These are phyloP conservation scores for Tylopilus sp. DNA, from an alignment of 1,284 basidiomycete species.

Conservation along the genomic window DNA sequence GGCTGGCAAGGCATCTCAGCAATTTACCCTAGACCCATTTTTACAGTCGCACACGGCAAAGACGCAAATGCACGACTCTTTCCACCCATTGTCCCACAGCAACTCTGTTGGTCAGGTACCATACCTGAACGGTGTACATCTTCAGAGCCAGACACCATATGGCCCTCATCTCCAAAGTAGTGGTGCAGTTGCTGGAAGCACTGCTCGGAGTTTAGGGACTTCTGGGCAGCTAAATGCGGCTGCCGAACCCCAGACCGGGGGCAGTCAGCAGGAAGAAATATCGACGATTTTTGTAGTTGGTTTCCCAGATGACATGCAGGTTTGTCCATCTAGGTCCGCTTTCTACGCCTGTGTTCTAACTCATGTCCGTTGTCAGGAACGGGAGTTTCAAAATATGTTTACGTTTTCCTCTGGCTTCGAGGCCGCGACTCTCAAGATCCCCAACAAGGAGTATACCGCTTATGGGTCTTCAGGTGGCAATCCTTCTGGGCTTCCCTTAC, in stretches of 20 bases:
- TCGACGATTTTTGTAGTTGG: constrained; percentile 98
- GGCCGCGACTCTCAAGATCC: constrained; percentile 96
- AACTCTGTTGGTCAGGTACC: constrained; percentile 28
- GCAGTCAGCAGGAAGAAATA: constrained; percentile 74
- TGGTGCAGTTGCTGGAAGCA: constrained; percentile 27
- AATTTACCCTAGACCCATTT: constrained; percentile 35
- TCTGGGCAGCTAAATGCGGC: constrained; percentile 23
- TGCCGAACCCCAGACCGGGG: constrained; percentile 23
- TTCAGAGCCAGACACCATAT: constrained; percentile 69
- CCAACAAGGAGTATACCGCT: constrained; percentile 79
- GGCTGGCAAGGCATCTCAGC: constrained; percentile 29
- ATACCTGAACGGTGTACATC: constrained; percentile 43
- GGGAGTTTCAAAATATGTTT: constrained; percentile 99
- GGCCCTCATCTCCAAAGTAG: constrained; percentile 60
- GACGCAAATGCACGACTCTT: constrained; percentile 35
- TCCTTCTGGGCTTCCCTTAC: constrained; percentile 32
- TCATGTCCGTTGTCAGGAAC: constrained; percentile 59
- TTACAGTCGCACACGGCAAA: constrained; percentile 30
- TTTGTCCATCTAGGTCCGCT: constrained; percentile 39
- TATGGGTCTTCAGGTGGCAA: constrained; percentile 50
- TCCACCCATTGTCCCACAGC: constrained; percentile 31
- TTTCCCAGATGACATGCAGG: constrained; percentile 98
- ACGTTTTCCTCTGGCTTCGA: constrained; percentile 95
- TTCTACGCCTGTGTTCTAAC: constrained; percentile 2
- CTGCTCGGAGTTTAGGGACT: constrained; percentile 28